Conservation (phyloP, 2,329 filamentous ascomycete species). For the Iodosphaeria phyllophila region DNA sequence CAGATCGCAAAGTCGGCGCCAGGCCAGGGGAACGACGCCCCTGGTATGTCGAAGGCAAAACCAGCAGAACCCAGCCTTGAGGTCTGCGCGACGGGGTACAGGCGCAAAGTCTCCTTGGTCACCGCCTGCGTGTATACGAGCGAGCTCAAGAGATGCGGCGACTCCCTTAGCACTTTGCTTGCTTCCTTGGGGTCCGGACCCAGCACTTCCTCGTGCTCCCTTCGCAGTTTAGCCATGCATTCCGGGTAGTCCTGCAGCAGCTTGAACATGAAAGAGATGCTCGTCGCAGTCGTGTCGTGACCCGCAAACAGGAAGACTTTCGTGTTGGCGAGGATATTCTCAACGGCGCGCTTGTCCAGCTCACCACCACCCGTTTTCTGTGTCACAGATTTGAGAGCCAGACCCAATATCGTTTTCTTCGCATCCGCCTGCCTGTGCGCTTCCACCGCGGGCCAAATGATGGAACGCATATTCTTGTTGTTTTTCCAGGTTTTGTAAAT, state of each 20-base stretch:
- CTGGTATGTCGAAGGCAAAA: constrained; percentile 17
- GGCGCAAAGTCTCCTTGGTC: constrained; percentile 30
- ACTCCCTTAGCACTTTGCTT: constrained; percentile 16
- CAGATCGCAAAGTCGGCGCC: constrained; percentile 13
- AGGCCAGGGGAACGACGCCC: constrained; percentile 18
- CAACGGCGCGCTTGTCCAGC: constrained; percentile 2
- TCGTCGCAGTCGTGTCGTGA: constrained; percentile 10
- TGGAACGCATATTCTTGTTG: too few relatives aligned
- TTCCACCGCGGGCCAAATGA: too few relatives aligned
- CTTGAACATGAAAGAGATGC: constrained; percentile 7
- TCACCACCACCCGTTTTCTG: too few relatives aligned
- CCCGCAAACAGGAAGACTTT: constrained; percentile 10
- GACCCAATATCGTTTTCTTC: constrained; percentile 13
- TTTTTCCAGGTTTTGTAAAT: too few relatives aligned
- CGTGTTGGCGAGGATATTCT: constrained; percentile 5
- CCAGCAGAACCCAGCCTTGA: constrained; percentile 15
- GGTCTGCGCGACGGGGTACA: constrained; percentile 27
- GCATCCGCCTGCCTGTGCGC: too few relatives aligned
- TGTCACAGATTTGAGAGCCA: constrained; percentile 11
- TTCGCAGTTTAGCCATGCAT: constrained; percentile 5
- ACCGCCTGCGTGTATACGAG: constrained; percentile 31
- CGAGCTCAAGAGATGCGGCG: constrained; percentile 25
- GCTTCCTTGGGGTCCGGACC: constrained; percentile 17
- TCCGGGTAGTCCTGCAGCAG: constrained; percentile 5
- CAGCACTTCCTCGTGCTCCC: constrained; percentile 19